Conservation (phyloP, 306 rosid genomes). For the Spatholobus suberectus region DNA sequence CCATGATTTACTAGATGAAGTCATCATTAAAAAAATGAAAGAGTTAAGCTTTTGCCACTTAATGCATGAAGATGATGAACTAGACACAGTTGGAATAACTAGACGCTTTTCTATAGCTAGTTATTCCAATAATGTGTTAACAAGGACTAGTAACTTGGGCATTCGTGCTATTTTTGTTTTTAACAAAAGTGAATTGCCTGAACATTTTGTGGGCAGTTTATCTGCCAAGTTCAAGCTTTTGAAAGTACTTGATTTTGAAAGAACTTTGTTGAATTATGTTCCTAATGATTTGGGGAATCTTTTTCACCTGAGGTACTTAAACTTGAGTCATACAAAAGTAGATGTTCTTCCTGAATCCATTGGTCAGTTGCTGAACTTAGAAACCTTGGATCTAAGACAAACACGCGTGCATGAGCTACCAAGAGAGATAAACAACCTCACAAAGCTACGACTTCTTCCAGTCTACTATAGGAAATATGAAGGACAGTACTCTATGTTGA, state of each 20-base stretch:
- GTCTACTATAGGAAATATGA: constrained; percentile 16
- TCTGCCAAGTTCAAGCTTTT: constrained; percentile 6
- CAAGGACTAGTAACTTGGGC: not conserved
- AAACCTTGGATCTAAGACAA: constrained; percentile 42
- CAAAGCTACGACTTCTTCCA: constrained; percentile 32
- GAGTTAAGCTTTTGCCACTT: constrained; percentile 21
- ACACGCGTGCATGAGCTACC: constrained; percentile 29
- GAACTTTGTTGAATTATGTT: not conserved
- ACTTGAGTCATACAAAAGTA: constrained; percentile 39
- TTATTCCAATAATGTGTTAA: not conserved
- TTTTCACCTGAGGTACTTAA: constrained; percentile 31
- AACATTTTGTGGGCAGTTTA: not conserved
- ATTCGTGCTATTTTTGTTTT: constrained; percentile 26
- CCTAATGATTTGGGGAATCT: constrained; percentile 26
- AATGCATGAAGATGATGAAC: constrained; percentile 11
- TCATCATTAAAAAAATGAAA: constrained; percentile 34
- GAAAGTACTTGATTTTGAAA: constrained; percentile 34
- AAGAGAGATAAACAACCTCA: constrained; percentile 39
- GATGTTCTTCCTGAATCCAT: constrained; percentile 33
- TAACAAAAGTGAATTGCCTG: not conserved
- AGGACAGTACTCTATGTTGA: not conserved
- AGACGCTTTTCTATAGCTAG: constrained; percentile 22
- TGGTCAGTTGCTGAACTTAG: constrained; percentile 26
- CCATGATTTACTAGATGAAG: constrained; percentile 37
- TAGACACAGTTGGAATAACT: not conserved